A percentile compares a stretch with the other conserved stretches of the same genome.
These are phyloP conservation scores for Orychophragmus violaceus DNA, from an alignment of 345 rosid genomes.

Conservation along the genomic window DNA sequence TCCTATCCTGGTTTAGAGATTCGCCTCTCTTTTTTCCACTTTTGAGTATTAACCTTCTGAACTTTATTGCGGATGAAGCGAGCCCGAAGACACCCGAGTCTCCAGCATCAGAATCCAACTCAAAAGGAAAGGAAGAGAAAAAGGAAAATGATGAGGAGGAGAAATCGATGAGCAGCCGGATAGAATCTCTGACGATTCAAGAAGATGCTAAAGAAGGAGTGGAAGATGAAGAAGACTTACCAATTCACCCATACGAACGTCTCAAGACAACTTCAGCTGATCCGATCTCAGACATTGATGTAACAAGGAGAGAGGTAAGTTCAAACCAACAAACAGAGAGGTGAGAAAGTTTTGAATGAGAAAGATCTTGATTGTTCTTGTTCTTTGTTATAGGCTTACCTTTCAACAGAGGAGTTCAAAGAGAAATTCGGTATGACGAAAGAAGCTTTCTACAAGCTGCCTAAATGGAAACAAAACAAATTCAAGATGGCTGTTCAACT, in stretches of 20 bases:
- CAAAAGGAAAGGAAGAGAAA: conserved; percentile 35
- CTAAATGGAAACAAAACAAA: conserved; percentile 99
- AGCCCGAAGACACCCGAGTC: conserved; percentile 46
- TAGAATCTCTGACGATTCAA: conserved; percentile 73
- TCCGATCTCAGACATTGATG: conserved; percentile 74
- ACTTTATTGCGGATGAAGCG: conserved; percentile 29
- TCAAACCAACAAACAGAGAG: neutral
- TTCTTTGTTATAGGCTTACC: conserved; percentile 61
- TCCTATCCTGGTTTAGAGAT: neutral
- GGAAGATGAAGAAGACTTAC: conserved; percentile 92
- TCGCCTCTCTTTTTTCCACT: neutral
- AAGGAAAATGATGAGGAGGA: conserved; percentile 33
- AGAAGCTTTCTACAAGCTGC: conserved; percentile 76
- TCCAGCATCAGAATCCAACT: conserved; percentile 39
- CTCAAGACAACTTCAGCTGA: conserved; percentile 58
- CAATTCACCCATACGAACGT: conserved; percentile 71
- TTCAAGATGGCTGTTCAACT: conserved; percentile 91
- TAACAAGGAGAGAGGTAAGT: conserved; percentile 89
- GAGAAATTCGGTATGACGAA: conserved; percentile 90
- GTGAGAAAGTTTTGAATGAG: neutral
- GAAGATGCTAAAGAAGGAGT: conserved; percentile 88
- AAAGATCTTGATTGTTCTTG: conserved; percentile 1
- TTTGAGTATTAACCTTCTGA: neutral
- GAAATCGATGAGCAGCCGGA: conserved; percentile 57
- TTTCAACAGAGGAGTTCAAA: conserved; percentile 73